Conservation (phyloP, 352 stramenopile species). For the Aphanomyces stellatus region DNA sequence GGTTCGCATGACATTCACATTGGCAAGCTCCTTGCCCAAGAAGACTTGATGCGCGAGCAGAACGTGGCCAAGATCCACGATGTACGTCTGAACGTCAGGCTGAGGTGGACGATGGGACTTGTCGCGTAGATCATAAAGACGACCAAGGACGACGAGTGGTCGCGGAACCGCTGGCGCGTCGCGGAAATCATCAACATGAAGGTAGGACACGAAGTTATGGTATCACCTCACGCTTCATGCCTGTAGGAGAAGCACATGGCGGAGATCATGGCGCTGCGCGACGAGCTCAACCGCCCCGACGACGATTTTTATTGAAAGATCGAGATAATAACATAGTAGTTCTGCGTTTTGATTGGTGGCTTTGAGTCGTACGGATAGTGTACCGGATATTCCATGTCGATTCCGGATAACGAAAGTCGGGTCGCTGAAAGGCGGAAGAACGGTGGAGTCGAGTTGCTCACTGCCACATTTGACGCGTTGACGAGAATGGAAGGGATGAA, state of each 20-base stretch:
- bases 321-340: too few relatives aligned
- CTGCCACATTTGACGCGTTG: neutral
- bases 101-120: neutral
- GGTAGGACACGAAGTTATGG: neutral
- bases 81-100: neutral
- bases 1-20: conserved; percentile 89
- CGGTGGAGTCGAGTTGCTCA: too few relatives aligned
- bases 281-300: conserved; percentile 68
- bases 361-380: too few relatives aligned
- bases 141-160: conserved; percentile 59
- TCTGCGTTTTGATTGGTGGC: too few relatives aligned
- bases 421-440: too few relatives aligned
- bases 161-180: conserved; percentile 59
- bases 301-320: conserved; percentile 68
- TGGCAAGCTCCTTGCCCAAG: conserved; percentile 75
- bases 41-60: conserved; percentile 79
- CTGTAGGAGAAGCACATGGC: conserved; percentile 42
- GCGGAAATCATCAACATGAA: conserved; percentile 67
- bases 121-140: conserved; percentile 35
- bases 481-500: neutral
- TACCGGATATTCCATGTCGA: too few relatives aligned
- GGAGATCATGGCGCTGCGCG: conserved; percentile 51
- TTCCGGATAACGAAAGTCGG: too few relatives aligned
- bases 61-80: conserved; percentile 59
- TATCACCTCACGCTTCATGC: neutral